These are phyloP conservation scores for Saccharomyces mikatae DNA, from an alignment of 805 yeast genomes.

Conservation along the genomic window DNA sequence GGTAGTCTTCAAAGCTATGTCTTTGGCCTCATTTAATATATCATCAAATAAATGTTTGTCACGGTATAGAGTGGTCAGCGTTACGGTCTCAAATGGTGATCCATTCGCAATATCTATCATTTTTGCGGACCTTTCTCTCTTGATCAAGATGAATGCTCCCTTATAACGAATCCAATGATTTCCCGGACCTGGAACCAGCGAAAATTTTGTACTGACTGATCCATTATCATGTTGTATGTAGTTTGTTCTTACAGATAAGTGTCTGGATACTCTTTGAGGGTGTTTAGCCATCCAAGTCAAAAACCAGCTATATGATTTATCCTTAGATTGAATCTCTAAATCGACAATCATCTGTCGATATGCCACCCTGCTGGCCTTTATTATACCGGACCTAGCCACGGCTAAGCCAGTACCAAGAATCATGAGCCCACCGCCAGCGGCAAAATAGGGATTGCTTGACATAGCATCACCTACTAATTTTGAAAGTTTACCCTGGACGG, in stretches of 20 bases:
- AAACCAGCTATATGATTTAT: slow-evolving; percentile 90
- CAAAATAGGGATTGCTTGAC: slow-evolving; percentile 82
- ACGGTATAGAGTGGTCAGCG: slow-evolving; percentile 78
- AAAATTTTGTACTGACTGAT: slow-evolving; percentile 75
- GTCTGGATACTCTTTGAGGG: slow-evolving; percentile 68
- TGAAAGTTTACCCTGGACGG: slow-evolving; percentile 26
- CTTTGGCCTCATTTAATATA: slow-evolving; percentile 75
- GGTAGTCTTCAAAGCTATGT: slow-evolving; percentile 67
- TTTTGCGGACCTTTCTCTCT: slow-evolving; percentile 84
- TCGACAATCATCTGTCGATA: slow-evolving; percentile 85
- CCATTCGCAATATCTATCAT: slow-evolving; percentile 85
- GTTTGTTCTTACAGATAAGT: slow-evolving; percentile 81
- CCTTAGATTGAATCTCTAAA: slow-evolving; percentile 86
- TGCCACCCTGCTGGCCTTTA: slow-evolving; percentile 54
- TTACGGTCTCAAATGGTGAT: slow-evolving; percentile 93
- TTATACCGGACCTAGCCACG: slow-evolving; percentile 58
- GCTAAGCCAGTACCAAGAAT: slow-evolving; percentile 86
- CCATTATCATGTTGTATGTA: slow-evolving; percentile 89
- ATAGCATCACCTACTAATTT: slow-evolving; percentile 45
- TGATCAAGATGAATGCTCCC: slow-evolving; percentile 82
- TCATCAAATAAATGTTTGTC: slow-evolving; percentile 66
- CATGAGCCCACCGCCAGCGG: slow-evolving; percentile 98
- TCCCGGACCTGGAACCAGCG: slow-evolving; percentile 96
- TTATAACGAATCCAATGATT: slow-evolving; percentile 78
- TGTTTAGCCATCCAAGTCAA: slow-evolving; percentile 90